Base-by-base conservation (phyloP, 164 flowering plant genomes). In the Akebia trifoliata region DNA sequence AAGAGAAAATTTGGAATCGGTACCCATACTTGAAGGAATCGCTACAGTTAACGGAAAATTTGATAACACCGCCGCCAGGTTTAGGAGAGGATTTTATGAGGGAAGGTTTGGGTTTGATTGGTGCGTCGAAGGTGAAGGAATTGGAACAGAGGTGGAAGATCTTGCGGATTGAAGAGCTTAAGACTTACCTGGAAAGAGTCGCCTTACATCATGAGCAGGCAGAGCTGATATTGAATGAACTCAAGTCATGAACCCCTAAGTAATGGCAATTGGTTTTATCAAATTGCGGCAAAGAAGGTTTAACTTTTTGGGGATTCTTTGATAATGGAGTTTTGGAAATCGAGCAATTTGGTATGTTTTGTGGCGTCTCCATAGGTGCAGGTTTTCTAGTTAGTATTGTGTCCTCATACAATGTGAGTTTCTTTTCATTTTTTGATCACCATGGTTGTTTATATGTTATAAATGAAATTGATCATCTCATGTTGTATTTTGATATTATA, bases 121-220 rank as follows among this genome's bases (percentile, higher is more conserved):
- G 61, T 35, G 59, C 24, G 1, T 57, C 65, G 0, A 72, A 71
- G 59, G 56, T 38, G 18, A 57, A 56, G 37, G 78, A 70, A 21
- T 58, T 77, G 67, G 76, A 79, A 18, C 25, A 66, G 22, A 69
- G 53, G 26, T 70, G 76, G 78, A 72, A 40, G 65, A 35, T 46
- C 4, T 22, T 73, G 57, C 28, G n/a, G 35, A 0, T 24, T 28
- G 44, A 30, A 3, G 69, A 69, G 31, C 1, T 57, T 21, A 56
- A 70, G 49, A 3, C 70, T 17, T 59, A 21, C 54, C 0, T 64
- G 43, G 47, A 54, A 54, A 32, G 59, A 31, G 6, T 60, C 11
- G 69, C 56, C 1, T 61, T 70, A 55, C n/a, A 59, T 8, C 24
- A 18, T 22, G 70, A 64, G 22, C 66, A 65, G 12, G 25, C 50